Evolutionary conservation across 495 filamentous ascomycete genomes (phyloP).

Genomic region (Rhizodiscina lignyota): DNA sequence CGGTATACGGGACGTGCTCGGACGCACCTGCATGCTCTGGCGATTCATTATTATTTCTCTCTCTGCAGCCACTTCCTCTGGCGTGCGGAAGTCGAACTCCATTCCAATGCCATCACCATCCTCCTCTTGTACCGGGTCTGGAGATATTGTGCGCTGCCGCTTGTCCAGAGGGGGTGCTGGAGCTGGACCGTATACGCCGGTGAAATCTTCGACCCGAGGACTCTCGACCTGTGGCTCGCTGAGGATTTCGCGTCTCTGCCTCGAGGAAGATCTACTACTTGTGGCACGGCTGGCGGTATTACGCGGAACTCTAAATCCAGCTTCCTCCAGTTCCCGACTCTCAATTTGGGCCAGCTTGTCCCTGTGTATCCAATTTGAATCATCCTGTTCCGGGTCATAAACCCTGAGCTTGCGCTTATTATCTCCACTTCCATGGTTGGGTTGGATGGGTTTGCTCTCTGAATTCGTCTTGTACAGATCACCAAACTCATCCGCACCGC

Average conservation of each 20-base stretch:
- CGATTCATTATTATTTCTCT: too few species aligned
- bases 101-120: conserved; percentile 20
- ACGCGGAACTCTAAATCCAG: conserved; percentile 55
- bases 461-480: conserved; percentile 33
- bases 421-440: too few species aligned
- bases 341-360: conserved; percentile 93
- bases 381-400: too few species aligned
- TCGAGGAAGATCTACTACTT: too few species aligned
- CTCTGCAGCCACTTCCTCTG: conserved; percentile 66
- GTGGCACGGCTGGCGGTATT: conserved; percentile 33
- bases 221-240: conserved; percentile 1
- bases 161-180: conserved; percentile 20
- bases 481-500: conserved; percentile 37
- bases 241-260: not conserved
- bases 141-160: conserved; percentile 28
- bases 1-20: conserved; percentile 59
- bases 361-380: conserved; percentile 97
- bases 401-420: too few species aligned
- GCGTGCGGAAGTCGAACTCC: conserved; percentile 58
- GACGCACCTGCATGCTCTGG: conserved; percentile 18
- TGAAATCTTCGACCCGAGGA: conserved; percentile 6
- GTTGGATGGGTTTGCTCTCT: conserved; percentile 18
- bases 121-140: conserved; percentile 25
- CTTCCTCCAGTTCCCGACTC: conserved; percentile 78
- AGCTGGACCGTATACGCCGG: conserved; percentile 1